Base-by-base conservation (phyloP, 2,329 filamentous ascomycete genomes). In the Penicillium sp. region DNA sequence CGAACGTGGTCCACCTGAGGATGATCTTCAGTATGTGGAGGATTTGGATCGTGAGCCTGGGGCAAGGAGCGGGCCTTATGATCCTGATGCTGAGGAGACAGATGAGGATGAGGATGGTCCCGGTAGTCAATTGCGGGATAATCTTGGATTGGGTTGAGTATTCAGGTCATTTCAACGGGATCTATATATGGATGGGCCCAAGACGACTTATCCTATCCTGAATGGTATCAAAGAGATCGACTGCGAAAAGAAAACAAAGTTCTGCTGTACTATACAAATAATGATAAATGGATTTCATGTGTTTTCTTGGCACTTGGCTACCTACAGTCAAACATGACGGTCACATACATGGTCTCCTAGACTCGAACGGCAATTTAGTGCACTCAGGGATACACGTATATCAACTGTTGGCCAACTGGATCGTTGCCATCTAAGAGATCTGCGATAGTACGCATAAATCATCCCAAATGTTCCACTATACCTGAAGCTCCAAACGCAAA, bases 61-160 rank as follows among this genome's bases (percentile, higher is more conserved):
- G 26, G 59, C 55, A 8, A 62, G 53, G 51, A 64, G 57, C 11
- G 53, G 53, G 7, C 46, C 53, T 43, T 62, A 62, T 56, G 68
- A 71, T 55, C 69, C 70, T 26, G 68, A 71, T 61, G 68, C 66
- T 18, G 67, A 68, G 53, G 67, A 72, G 34, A 69, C 66, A 11
- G 70, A 70, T 34, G 68, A 69, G 53, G 65, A 70, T 30, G 62
- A 70, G 39, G 65, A 69, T 52, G 63, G 65, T 27, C 67, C 67
- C 7, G 66, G 57, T 44, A 64, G 62, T 59, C 69, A 72, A 58
- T 51, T 72, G 57, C 61, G 64, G 30, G 65, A 69, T 58, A 58
- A 67, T 55, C 27, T 72, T 57, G 67, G 67, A 7, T 46, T 70
- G 58, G 67, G 67, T 19, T 67, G 55, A 57, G 11, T 49, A 39